Conservation (phyloP, 2,329 filamentous ascomycete species). For the Fusarium algeriense region DNA sequence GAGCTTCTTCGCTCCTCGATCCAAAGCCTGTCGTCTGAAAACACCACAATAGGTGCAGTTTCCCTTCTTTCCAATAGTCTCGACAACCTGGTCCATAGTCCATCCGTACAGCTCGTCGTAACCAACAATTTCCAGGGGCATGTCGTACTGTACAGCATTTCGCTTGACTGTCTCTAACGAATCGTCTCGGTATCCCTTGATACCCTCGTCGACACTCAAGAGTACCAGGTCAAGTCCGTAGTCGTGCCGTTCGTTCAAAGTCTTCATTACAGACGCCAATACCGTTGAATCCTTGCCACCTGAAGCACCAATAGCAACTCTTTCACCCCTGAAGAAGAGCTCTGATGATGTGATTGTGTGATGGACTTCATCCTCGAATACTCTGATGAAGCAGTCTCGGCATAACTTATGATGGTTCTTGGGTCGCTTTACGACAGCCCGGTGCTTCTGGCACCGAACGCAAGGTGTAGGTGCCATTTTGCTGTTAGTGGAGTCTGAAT, state of each 20-base stretch:
- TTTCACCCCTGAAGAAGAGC: slow-evolving; percentile 88
- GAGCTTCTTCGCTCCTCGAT: slow-evolving; percentile 88
- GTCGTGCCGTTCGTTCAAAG: slow-evolving; percentile 87
- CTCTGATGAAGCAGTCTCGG: slow-evolving; percentile 84
- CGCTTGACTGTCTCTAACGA: slow-evolving; percentile 96
- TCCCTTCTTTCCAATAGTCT: slow-evolving; percentile 95
- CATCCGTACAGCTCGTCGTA: slow-evolving; percentile 96
- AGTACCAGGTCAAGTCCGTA: slow-evolving; percentile 90
- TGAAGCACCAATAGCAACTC: slow-evolving; percentile 93
- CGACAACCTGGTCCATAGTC: slow-evolving; percentile 99
- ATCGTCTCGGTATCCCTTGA: slow-evolving; percentile 96
- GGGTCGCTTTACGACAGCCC: slow-evolving; percentile 90
- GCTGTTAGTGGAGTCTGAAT: slow-evolving; percentile 1
- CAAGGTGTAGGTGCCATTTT: slow-evolving; percentile 83
- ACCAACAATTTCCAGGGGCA: slow-evolving; percentile 91
- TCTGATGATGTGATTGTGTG: slow-evolving; percentile 86
- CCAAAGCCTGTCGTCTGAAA: slow-evolving; percentile 92
- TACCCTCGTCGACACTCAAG: slow-evolving; percentile 95
- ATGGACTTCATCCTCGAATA: slow-evolving; percentile 95
- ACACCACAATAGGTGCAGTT: slow-evolving; percentile 99
- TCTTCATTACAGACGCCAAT: slow-evolving; percentile 92
- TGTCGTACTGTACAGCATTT: slow-evolving; percentile 90
- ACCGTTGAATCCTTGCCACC: slow-evolving; percentile 99
- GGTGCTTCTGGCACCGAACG: slow-evolving; percentile 77
- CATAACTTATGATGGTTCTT: slow-evolving; percentile 97